Percentiles rank a stretch among this genome's conserved stretches.
phyloP scores from a whole-genome alignment of 2,329 filamentous ascomycete species.

The Corynespora cassiicola region DNA sequence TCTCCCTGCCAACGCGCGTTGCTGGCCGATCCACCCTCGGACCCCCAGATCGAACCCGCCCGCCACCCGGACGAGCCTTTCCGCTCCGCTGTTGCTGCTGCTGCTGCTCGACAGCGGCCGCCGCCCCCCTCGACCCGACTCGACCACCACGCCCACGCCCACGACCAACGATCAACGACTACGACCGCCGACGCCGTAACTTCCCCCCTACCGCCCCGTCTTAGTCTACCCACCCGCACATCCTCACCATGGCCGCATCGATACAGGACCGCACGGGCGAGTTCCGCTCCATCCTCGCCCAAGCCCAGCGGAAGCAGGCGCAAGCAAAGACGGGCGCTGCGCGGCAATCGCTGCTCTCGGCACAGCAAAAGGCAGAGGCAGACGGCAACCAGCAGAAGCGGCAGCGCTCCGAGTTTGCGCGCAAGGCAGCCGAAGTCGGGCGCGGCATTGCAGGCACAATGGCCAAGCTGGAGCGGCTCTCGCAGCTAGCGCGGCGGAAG shows the following conservation, averaged over 20 bases:
- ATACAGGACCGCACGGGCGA: conserved; percentile 97
- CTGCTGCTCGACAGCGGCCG: too few relatives aligned
- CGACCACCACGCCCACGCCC: conserved; percentile 2
- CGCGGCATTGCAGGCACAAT: conserved; percentile 90
- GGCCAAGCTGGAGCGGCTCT: conserved; percentile 92
- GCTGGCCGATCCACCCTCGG: too few relatives aligned
- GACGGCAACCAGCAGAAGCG: conserved; percentile 57
- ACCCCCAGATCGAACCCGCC: too few relatives aligned
- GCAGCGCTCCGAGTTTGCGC: conserved; percentile 86
- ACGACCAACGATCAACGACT: background rate
- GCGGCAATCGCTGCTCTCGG: conserved; percentile 78
- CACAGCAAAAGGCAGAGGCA: conserved; percentile 66
- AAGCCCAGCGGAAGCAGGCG: conserved; percentile 81
- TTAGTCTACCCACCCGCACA: conserved; percentile 14
- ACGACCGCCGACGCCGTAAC: conserved; percentile 4
- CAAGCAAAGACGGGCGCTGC: conserved; percentile 78
- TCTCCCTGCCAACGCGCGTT: too few relatives aligned
- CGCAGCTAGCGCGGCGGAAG: conserved; percentile 92
- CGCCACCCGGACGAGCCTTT: too few relatives aligned
- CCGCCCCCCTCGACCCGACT: too few relatives aligned
- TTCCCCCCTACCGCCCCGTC: conserved; percentile 8
- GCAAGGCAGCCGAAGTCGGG: conserved; percentile 89
- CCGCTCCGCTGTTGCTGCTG: background rate
- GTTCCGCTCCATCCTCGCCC: conserved; percentile 88
- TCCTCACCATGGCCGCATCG: conserved; percentile 63